A percentile compares a stretch with the other conserved stretches of the same genome.
phyloP scores from a whole-genome alignment of 2,329 filamentous ascomycete genomes.

The Claviceps sp. region DNA sequence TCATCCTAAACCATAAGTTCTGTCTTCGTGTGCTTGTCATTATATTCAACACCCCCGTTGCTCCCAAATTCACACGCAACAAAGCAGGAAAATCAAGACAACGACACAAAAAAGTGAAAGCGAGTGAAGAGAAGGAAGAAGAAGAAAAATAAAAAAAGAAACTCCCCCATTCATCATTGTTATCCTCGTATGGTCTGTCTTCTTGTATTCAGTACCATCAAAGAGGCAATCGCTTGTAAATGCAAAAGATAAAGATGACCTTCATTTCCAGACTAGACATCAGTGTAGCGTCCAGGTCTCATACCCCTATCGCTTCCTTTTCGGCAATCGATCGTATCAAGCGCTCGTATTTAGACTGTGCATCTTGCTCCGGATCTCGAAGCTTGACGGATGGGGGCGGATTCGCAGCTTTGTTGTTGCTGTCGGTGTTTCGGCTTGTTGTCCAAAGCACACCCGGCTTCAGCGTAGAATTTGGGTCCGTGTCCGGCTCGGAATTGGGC shows the following conservation, averaged over 20 bases:
- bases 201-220: not conserved
- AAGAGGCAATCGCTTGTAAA: not conserved
- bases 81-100: not conserved
- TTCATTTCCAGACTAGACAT: too few relatives aligned
- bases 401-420: slow-evolving; percentile 5
- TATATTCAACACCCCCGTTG: too few relatives aligned
- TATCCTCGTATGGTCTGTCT: not conserved
- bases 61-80: not conserved
- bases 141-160: not conserved
- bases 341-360: slow-evolving; percentile 22
- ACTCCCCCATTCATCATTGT: not conserved
- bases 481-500: slow-evolving; percentile 16
- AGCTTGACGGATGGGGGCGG: slow-evolving; percentile 11
- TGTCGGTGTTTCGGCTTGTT: slow-evolving; percentile 5
- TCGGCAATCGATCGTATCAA: slow-evolving; percentile 24
- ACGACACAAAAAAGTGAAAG: not conserved
- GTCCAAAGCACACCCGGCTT: slow-evolving; percentile 25
- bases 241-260: not conserved
- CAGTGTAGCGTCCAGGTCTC: not conserved
- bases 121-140: not conserved
- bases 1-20: too few relatives aligned
- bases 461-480: slow-evolving; percentile 11
- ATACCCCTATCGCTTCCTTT: slow-evolving; percentile 17
- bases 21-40: too few relatives aligned
- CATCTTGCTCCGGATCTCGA: slow-evolving; percentile 22